Conservation (phyloP, 371 early-diverging fungal species). For the Basidiobolus heterosporus region DNA sequence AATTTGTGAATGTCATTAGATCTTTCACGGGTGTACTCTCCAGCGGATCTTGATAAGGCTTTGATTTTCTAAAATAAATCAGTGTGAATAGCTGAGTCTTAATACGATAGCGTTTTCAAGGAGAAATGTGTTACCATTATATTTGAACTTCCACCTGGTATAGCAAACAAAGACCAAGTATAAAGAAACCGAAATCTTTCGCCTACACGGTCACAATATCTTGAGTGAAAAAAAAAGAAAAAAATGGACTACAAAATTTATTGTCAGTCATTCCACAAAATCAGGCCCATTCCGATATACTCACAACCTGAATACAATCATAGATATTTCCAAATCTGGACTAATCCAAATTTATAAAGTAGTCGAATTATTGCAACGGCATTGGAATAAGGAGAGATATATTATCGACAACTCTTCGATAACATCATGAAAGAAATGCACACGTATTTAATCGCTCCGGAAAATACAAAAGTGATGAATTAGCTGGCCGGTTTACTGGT, state of each 20-base stretch:
- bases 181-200: too few species aligned
- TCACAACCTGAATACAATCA: background rate
- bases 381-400: too few species aligned
- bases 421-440: too few species aligned
- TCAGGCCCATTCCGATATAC: background rate
- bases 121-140: too few species aligned
- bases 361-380: too few species aligned
- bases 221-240: background rate
- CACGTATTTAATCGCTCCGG: too few species aligned
- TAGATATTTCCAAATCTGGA: background rate
- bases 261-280: background rate
- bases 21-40: conserved; percentile 67
- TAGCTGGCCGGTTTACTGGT: too few species aligned
- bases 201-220: background rate
- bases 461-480: too few species aligned
- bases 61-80: conserved; percentile 60
- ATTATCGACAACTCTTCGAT: too few species aligned
- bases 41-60: conserved; percentile 66
- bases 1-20: conserved; percentile 72
- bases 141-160: too few species aligned
- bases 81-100: background rate
- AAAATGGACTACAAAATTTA: background rate
- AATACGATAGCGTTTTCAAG: background rate
- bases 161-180: too few species aligned
- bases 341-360: too few species aligned